A percentile compares a stretch with the other conserved stretches of the same genome.
phyloP scores from a whole-genome alignment of 192 early-diverging fungal genomes.

The Phlyctochytrium arcticum region DNA sequence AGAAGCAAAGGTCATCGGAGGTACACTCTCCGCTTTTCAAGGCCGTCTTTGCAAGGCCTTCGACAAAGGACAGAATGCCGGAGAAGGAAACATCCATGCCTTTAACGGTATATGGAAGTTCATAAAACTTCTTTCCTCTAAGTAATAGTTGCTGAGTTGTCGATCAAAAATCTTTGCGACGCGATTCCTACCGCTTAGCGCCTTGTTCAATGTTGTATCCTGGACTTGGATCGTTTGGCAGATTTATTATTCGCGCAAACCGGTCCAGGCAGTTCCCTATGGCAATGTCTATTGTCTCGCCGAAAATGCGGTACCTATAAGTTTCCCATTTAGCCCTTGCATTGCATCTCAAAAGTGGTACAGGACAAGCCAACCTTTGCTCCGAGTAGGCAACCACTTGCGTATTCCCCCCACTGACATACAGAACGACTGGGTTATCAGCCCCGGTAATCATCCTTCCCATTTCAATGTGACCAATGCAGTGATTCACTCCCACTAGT shows the following conservation, averaged over 20 bases:
- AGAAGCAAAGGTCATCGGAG: constrained; percentile 92
- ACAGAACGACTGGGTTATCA: constrained; percentile 89
- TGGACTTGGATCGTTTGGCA: constrained; percentile 94
- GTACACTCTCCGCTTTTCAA: constrained; percentile 36
- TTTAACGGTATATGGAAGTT: constrained; percentile 95
- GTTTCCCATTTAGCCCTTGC: too few species aligned
- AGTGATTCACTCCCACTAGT: constrained; percentile 95
- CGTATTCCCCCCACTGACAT: constrained; percentile 97
- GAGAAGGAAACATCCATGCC: constrained; percentile 99
- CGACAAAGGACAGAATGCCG: constrained; percentile 90
- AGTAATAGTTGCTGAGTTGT: background rate
- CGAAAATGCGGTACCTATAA: constrained; percentile 86
- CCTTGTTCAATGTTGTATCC: constrained; percentile 98
- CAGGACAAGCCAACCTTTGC: constrained; percentile 57
- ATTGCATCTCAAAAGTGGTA: too few species aligned
- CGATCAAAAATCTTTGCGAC: background rate
- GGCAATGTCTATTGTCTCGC: constrained; percentile 97
- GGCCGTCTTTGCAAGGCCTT: constrained; percentile 44
- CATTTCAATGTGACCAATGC: constrained; percentile 99
- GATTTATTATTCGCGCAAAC: constrained; percentile 88
- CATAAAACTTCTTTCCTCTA: constrained; percentile 79
- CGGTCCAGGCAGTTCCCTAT: constrained; percentile 98
- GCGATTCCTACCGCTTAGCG: constrained; percentile 69
- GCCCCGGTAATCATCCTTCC: constrained; percentile 94
- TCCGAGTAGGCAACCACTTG: constrained; percentile 98